Conservation (phyloP, 1,284 basidiomycete genomes). For the Cutaneotrichosporon dermatis region DNA sequence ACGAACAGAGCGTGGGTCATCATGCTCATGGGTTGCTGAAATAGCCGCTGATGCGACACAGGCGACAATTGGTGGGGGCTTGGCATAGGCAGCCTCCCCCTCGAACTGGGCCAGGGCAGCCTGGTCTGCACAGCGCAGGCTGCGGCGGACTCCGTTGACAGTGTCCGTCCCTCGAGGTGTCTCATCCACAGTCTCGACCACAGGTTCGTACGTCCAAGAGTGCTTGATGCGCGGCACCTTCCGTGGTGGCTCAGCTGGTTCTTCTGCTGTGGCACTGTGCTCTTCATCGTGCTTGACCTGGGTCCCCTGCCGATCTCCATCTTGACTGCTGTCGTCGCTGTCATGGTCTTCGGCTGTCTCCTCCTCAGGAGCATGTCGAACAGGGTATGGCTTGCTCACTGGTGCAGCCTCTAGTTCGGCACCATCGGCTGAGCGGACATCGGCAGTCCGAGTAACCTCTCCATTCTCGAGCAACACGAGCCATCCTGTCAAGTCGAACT, state of each 20-base stretch:
- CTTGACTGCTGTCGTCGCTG: background rate
- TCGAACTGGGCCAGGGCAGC: background rate
- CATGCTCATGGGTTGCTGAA: background rate
- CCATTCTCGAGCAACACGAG: background rate
- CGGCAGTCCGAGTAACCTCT: background rate
- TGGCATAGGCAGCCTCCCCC: background rate
- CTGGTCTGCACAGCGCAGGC: background rate
- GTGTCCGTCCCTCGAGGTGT: background rate
- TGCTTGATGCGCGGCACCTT: background rate
- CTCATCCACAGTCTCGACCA: background rate
- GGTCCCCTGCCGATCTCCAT: background rate
- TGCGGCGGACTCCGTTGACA: background rate
- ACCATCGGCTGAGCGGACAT: background rate
- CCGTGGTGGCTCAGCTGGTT: background rate
- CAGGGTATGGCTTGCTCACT: background rate
- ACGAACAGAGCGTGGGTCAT: background rate
- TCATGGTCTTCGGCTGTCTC: background rate
- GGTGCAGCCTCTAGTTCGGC: background rate
- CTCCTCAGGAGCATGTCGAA: background rate
- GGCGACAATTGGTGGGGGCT: background rate
- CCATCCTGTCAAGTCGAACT: background rate
- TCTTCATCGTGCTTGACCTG: too few relatives aligned
- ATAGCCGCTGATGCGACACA: background rate
- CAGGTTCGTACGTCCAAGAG: background rate
- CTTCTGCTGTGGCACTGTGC: background rate